phyloP scores from a whole-genome alignment of 163 green algal genomes.

The Trebouxiophyceae sp. region DNA sequence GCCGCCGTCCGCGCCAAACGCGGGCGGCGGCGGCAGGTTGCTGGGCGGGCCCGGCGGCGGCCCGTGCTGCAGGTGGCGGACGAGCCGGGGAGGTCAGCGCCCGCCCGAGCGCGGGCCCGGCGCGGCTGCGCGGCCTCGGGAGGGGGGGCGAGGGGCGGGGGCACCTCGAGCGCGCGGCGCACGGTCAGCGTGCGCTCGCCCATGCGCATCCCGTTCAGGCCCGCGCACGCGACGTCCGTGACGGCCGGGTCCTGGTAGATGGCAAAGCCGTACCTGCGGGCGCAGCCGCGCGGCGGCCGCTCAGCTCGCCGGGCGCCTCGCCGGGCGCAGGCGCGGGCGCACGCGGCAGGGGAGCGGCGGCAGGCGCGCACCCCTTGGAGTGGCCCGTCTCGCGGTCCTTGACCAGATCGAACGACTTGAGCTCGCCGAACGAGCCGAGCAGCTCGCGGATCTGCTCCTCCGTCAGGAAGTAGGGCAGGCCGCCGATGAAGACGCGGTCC shows the following conservation, averaged over 20 bases:
- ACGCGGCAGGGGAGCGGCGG: neutral
- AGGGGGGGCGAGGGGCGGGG: too few relatives aligned
- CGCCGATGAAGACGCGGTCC: conserved; percentile 94
- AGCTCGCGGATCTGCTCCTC: conserved; percentile 92
- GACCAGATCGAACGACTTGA: conserved; percentile 88
- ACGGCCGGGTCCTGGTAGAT: conserved; percentile 82
- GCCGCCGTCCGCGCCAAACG: conserved; percentile 2
- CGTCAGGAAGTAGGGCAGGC: conserved; percentile 94
- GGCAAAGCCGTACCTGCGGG: conserved; percentile 90
- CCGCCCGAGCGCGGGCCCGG: too few relatives aligned
- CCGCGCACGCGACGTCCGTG: conserved; percentile 81
- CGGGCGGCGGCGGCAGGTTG: neutral
- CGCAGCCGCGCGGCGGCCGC: too few relatives aligned
- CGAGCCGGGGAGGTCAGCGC: too few relatives aligned
- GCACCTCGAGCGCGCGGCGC: conserved; percentile 62
- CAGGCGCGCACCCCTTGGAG: conserved; percentile 81
- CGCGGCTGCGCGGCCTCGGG: too few relatives aligned
- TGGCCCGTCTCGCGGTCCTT: conserved; percentile 89
- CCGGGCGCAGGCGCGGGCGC: neutral
- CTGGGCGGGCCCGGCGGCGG: too few relatives aligned
- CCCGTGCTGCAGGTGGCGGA: neutral
- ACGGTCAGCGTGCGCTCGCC: conserved; percentile 92
- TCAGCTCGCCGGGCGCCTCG: too few relatives aligned
- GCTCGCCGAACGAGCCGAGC: conserved; percentile 78
- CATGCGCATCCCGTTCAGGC: conserved; percentile 92